Percentiles rank a stretch among this genome's conserved stretches.
Evolutionary conservation across 2,329 filamentous ascomycete species (phyloP).

Genomic region (Fusarium pilosicola): DNA sequence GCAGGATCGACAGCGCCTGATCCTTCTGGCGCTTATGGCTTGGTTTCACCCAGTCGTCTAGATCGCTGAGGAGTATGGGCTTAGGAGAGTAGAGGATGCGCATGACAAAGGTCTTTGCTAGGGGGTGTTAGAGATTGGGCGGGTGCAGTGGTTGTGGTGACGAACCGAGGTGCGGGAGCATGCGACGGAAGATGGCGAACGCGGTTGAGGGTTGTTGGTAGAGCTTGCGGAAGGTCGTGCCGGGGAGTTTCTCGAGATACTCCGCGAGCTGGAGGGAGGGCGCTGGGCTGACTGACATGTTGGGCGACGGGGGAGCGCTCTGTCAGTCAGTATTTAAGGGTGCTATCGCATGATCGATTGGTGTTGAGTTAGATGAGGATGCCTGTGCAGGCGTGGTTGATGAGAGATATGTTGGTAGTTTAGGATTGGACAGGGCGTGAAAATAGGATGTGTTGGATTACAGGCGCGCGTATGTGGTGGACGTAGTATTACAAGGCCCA

Average conservation of each 20-base stretch:
- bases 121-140: conserved; percentile 3
- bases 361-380: background rate
- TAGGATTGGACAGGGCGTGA: too few species aligned
- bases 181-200: conserved; percentile 94
- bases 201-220: conserved; percentile 97
- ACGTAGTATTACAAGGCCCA: fast-evolving
- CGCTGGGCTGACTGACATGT: conserved; percentile 58
- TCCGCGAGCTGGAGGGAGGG: conserved; percentile 76
- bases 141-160: background rate
- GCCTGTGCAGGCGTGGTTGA: background rate
- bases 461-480: background rate
- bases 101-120: conserved; percentile 96
- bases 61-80: conserved; percentile 80
- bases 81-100: conserved; percentile 89
- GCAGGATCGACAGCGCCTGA: conserved; percentile 82
- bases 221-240: conserved; percentile 87
- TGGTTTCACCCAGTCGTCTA: conserved; percentile 87
- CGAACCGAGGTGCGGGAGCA: conserved; percentile 90
- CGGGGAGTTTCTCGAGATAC: conserved; percentile 91
- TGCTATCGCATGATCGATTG: conserved; percentile 41
- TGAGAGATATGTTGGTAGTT: too few species aligned
- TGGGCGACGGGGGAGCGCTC: conserved; percentile 44
- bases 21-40: conserved; percentile 75
- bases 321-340: conserved; percentile 42
- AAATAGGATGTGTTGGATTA: too few species aligned